Evolutionary conservation across 2,329 filamentous ascomycete species (phyloP), one percentile per base, ranked within the genome.

Genomic region (Aureobasidium namibiae): DNA sequence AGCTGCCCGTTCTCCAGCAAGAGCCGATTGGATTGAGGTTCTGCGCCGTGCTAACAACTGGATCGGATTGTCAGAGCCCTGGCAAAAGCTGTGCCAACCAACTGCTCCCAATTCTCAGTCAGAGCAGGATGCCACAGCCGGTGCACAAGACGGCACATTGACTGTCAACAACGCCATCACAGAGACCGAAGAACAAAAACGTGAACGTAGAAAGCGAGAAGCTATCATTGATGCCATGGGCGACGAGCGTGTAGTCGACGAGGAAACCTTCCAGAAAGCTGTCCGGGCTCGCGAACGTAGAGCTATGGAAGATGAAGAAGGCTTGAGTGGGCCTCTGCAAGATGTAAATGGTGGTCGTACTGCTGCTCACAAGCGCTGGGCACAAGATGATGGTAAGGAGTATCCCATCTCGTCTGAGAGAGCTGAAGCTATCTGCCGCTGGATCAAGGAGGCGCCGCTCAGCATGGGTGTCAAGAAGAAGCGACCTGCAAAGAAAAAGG

Each of bases 11-110:
- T 87, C 83, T 3, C 85, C 88, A 1, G 85, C 88, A 1, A 84
- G 88, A 54, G 82, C 86, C 3, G 90, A 95, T 72, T 95, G 89
- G 89, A 83, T 87, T 49, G 88, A 92, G 71, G 78, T 92, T 0
- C 71, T 94, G 10, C 81, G 85, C 0, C 81, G 83, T 31, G 79
- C 81, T 0, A 78, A 83, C 34, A 88, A 89, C 67, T 90, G 86
- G 86, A 79, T 92, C 54, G 78, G 81, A 7, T 78, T 94, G 9
- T 69, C 73, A 2, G 73, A 79, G 3, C 78, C 79, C 1, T 94
- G 89, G 90, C 88, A 92, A 63, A 76, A 75, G 1, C 79, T 94
- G 5, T 92, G 89, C 62, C 70, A 73, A 1, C 74, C 76, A n/a
- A 72, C 74, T 5, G 75, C 75, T 1, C 65, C 76, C 3, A 73